Conservation (phyloP, 148 eudicot genomes). For the Chenopodium formosanum region DNA sequence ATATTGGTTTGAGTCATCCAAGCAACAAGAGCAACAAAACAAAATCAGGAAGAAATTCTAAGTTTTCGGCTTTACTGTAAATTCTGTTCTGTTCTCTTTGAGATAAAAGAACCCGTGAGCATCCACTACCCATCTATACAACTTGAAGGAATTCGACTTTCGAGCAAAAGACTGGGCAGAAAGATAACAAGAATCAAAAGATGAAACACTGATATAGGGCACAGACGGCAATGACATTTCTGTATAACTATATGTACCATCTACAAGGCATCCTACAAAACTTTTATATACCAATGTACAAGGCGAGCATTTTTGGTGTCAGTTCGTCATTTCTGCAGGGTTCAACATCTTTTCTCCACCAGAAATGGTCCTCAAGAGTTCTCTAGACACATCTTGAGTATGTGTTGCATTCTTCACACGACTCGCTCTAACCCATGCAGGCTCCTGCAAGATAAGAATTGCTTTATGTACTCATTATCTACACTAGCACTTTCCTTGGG, state of each 20-base stretch:
- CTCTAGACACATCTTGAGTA: slow-evolving; percentile 66
- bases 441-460: slow-evolving; percentile 52
- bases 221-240: background rate
- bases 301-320: background rate
- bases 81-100: background rate
- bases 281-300: slow-evolving; percentile 26
- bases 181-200: background rate
- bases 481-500: background rate
- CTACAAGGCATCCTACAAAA: slow-evolving; percentile 22
- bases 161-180: slow-evolving; percentile 5
- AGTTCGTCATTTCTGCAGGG: slow-evolving; percentile 4
- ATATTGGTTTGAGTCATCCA: background rate
- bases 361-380: slow-evolving; percentile 70
- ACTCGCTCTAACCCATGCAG: slow-evolving; percentile 86
- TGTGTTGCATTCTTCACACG: slow-evolving; percentile 73
- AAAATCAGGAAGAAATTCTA: background rate
- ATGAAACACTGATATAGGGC: background rate
- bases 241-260: slow-evolving; percentile 16
- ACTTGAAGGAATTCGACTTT: slow-evolving; percentile 10
- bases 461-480: background rate
- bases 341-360: slow-evolving; percentile 33
- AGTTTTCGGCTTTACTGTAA: background rate
- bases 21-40: too few relatives aligned
- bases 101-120: background rate
- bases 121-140: background rate